Base-by-base conservation (phyloP, 345 rosid species). In the Salix exigua region DNA sequence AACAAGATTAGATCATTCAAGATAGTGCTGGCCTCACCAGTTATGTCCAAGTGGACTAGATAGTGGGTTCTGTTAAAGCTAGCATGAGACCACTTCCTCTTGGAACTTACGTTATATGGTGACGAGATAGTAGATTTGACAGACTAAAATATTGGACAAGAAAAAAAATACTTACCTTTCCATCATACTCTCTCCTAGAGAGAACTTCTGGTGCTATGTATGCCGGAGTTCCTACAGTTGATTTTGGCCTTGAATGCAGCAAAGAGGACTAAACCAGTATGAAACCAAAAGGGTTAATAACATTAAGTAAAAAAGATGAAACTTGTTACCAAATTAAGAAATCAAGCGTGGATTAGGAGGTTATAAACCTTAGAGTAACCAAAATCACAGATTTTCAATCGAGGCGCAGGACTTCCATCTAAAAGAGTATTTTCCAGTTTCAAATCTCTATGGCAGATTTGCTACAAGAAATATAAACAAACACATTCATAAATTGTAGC, bases 381-480 rank as follows among this genome's bases (percentile, higher is more conserved):
- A 73, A 94, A 94, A 83, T 94, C 98, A 75, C 98, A 92, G 79
- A 94, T 94, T 82, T 94, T 94, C 87, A 92, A 74, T 21, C 94
- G 88, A 5, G 98, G 98, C 0, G 97, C 98, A 60, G 98, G 94
- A 70, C 96, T 94, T 65, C 96, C 98, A 86, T 94, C 98, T 6
- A 94, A 81, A 18, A 94, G 86, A n/a, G 98, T 94, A 76, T 92
- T 94, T 89, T 92, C 98, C 80, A 94, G 89, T 83, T 92, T 94
- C 75, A 94, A 80, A 88, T 94, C 98, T 88, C 98, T 88, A 73
- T 94, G 98, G 79, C 98, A 94, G 82, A 94, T 94, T 94, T 94
- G 98, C 98, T 94, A 30, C 31, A 30, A 3, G 31, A 30, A 30
- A 30, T 30, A 30, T 30, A 30, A 30, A 30, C 31, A 30, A 30